Conservation (phyloP, 495 filamentous ascomycete species). For the Bacidia rubella region DNA sequence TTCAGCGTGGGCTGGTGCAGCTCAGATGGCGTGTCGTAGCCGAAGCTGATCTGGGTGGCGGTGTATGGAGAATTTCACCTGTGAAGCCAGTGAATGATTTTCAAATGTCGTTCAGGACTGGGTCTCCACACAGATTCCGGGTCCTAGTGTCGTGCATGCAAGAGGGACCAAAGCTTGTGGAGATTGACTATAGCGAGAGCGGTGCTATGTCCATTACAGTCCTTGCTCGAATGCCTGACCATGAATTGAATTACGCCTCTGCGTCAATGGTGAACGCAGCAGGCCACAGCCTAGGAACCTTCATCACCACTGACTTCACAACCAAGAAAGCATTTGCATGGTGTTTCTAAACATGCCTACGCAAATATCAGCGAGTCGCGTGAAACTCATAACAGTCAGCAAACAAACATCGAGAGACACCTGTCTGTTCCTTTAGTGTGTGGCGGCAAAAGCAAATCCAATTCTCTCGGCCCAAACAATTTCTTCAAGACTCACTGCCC, state of each 20-base stretch:
- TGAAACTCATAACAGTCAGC: too few species aligned
- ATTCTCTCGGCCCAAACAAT: too few species aligned
- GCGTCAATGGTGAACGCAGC: background rate
- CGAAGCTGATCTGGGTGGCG: constrained; percentile 61
- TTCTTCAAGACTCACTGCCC: constrained; percentile 4
- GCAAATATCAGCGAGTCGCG: too few species aligned
- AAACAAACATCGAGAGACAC: too few species aligned
- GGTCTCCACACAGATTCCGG: constrained; percentile 25
- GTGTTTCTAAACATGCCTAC: constrained; percentile 22
- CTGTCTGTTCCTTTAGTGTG: too few species aligned
- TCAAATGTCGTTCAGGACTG: background rate
- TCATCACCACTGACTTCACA: background rate
- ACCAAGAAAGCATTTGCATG: constrained; percentile 57
- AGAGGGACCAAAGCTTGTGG: constrained; percentile 59
- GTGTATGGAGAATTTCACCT: constrained; percentile 73
- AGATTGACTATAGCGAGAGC: constrained; percentile 27
- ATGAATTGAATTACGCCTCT: constrained; percentile 79
- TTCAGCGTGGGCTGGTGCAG: constrained; percentile 17
- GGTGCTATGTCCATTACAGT: constrained; percentile 50
- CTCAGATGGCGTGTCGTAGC: constrained; percentile 33
- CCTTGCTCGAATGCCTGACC: constrained; percentile 65
- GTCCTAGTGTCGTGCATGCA: constrained; percentile 92
- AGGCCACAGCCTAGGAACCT: background rate
- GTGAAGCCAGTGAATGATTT: constrained; percentile 29
- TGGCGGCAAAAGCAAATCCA: too few species aligned